Evolutionary conservation across 495 filamentous ascomycete genomes (phyloP), one percentile per base, ranked within the genome.

Genomic region (Penicillium soppii): DNA sequence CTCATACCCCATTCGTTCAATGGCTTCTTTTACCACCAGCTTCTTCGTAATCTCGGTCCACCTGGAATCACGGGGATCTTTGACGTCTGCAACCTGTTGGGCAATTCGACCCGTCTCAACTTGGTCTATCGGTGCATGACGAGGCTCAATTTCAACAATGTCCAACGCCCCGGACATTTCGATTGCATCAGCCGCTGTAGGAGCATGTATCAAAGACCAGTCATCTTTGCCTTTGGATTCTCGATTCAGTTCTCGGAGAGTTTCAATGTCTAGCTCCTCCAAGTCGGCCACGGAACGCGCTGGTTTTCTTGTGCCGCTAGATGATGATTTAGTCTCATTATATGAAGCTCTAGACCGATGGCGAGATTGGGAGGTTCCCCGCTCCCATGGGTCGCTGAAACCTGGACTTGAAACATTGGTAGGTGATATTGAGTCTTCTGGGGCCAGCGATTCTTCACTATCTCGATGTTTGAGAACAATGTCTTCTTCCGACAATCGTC

Each of bases 11-110:
- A 83, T 65, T 44, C 84, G 72, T 52, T 95, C 85, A 56, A 98
- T 90, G 0, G 94, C 95, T 62, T 97, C 92, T 47, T 83, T 81
- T 32, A 86, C 79, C 10, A 98, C 90, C 40, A 98, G 68, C 57
- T 96, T 91, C 72, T 95, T 97, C 7, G 92, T 95, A 58, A 98
- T 91, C 65, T 97, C 94, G 0, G 94, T 98, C 95, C 95, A 97
- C 67, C 95, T 86, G 50, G 88, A 82, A 40, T 83, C 84, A 44
- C 79, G 66, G 16, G 58, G 61, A 26, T 69, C 59, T 30, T 74
- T 72, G 47, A 68, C 46, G 1, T 59, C 70, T n/a, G 64, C 57
- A 17, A 76, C 73, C 19, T 74, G 62, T 25, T 72, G 69, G 21
- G 61, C 72, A n/a, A 71, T 62, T 12, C 69, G 57, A 47, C 51